Percentiles rank a stretch among this genome's conserved stretches.
Conservation (phyloP, 768 basidiomycete species). For the Lentinula sp. region DNA sequence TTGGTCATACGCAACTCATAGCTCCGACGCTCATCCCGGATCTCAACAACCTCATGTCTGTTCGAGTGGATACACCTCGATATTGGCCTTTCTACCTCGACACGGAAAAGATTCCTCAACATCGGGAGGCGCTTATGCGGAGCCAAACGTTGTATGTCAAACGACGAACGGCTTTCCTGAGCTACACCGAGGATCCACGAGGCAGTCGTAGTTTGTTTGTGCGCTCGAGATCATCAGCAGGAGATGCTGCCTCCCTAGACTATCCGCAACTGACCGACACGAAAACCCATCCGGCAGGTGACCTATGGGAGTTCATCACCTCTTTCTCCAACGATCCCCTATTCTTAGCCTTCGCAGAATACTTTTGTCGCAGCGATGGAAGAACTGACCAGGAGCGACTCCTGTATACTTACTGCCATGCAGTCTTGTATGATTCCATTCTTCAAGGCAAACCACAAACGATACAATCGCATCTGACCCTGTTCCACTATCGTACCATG, state of each 20-base stretch:
- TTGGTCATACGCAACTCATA: conserved; percentile 72
- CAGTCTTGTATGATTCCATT: conserved; percentile 78
- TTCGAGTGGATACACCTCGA: conserved; percentile 88
- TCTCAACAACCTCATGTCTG: conserved; percentile 71
- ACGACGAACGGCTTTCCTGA: conserved; percentile 85
- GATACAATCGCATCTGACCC: conserved; percentile 64
- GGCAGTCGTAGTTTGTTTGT: conserved; percentile 91
- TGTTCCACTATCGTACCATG: conserved; percentile 66
- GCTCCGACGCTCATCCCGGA: conserved; percentile 93
- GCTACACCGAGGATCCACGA: conserved; percentile 90
- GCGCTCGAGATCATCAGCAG: conserved; percentile 77
- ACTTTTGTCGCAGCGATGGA: conserved; percentile 59
- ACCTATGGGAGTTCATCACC: conserved; percentile 79
- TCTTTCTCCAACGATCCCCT: conserved; percentile 80
- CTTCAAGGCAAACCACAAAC: conserved; percentile 85
- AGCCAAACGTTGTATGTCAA: conserved; percentile 90
- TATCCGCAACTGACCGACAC: conserved; percentile 71
- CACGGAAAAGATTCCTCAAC: conserved; percentile 56
- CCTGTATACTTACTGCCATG: conserved; percentile 70
- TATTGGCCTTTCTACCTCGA: conserved; percentile 94
- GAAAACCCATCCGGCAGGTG: conserved; percentile 60
- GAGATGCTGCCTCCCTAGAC: conserved; percentile 81
- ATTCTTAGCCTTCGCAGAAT: conserved; percentile 78
- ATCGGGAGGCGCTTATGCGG: conserved; percentile 62
- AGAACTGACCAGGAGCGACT: conserved; percentile 53